A percentile compares a stretch with the other conserved stretches of the same genome.
phyloP scores from a whole-genome alignment of 495 filamentous ascomycete species.

The Talaromyces proteolyticus region DNA sequence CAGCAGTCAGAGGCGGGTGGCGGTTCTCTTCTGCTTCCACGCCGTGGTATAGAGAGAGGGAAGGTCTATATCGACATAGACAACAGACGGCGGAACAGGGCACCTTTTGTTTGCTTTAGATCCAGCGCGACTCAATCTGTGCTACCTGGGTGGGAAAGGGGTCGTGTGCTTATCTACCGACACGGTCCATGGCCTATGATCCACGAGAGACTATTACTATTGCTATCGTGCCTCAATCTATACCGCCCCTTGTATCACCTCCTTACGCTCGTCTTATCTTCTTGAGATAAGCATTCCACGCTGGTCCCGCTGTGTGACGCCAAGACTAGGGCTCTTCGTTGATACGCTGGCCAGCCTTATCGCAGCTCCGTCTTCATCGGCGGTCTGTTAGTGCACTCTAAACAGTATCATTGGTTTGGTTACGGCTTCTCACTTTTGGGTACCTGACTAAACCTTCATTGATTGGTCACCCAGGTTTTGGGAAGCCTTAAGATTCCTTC shows the following conservation, averaged over 20 bases:
- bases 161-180: neutral
- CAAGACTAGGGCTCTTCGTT: neutral
- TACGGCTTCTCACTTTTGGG: neutral
- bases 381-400: no score
- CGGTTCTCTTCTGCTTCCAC: no score
- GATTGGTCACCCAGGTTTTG: no score
- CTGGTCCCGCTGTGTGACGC: neutral
- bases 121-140: neutral
- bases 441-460: neutral
- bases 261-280: neutral
- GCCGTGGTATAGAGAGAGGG: no score
- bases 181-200: neutral
- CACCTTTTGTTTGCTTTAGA: neutral
- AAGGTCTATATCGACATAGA: no score
- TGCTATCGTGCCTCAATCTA: no score
- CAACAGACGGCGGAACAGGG: neutral
- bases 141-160: neutral
- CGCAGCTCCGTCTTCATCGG: neutral
- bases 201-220: neutral
- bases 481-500: no score
- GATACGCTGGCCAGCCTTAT: neutral
- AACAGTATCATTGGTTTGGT: no score
- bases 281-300: neutral
- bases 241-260: neutral
- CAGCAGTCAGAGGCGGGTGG: no score